Conservation (phyloP, 352 stramenopile species). For the Aphanomyces invadans region DNA sequence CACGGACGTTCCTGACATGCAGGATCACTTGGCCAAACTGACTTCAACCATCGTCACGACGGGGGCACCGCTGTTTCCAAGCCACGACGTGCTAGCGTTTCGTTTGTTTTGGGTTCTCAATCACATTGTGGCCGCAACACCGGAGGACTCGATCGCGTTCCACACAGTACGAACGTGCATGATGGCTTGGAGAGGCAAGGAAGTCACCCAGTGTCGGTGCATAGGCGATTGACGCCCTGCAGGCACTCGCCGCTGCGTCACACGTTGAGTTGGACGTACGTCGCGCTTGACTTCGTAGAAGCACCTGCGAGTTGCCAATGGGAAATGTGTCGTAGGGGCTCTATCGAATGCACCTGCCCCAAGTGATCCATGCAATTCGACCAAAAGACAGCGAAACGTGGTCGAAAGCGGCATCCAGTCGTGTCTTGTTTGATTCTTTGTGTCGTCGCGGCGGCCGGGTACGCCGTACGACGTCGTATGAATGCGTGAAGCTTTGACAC, state of each 20-base stretch:
- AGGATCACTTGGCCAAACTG: slow-evolving; percentile 48
- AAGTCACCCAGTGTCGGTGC: not conserved
- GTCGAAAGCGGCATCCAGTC: slow-evolving; percentile 51
- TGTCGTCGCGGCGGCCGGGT: slow-evolving; percentile 56
- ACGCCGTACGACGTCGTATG: slow-evolving; percentile 14
- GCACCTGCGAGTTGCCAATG: no score
- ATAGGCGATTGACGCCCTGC: slow-evolving; percentile 38
- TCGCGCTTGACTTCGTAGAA: not conserved
- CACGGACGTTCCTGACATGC: slow-evolving; percentile 59
- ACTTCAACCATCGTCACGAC: slow-evolving; percentile 49
- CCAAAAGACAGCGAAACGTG: slow-evolving; percentile 34
- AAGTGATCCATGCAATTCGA: slow-evolving; percentile 50
- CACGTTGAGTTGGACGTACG: slow-evolving; percentile 39
- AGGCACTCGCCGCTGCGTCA: slow-evolving; percentile 29
- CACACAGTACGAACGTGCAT: slow-evolving; percentile 36
- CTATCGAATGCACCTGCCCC: slow-evolving; percentile 46
- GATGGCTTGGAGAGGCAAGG: not conserved
- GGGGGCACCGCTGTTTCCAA: slow-evolving; percentile 34
- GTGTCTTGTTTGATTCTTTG: slow-evolving; percentile 71
- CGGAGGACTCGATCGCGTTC: slow-evolving; percentile 40
- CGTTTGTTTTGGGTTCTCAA: slow-evolving; percentile 77
- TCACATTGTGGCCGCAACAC: slow-evolving; percentile 52
- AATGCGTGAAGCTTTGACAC: not conserved
- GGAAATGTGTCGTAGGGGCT: slow-evolving; percentile 38
- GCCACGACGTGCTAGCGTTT: slow-evolving; percentile 48